Conservation (phyloP, 805 yeast genomes). For the Starmerella bacillaris region DNA sequence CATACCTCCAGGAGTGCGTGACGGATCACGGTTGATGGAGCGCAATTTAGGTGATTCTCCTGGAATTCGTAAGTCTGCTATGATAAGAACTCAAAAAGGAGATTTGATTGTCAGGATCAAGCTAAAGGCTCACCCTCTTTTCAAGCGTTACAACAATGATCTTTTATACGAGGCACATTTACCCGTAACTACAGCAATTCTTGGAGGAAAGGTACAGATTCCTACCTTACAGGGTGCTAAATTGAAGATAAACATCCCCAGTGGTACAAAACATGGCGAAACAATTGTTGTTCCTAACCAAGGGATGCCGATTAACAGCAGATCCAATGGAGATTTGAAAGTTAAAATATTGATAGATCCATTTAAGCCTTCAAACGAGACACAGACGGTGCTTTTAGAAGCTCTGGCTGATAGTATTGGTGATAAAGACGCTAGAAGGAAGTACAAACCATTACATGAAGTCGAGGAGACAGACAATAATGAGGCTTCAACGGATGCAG, state of each 20-base stretch:
- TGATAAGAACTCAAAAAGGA: constrained; percentile 56
- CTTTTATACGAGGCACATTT: constrained; percentile 48
- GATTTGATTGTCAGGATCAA: constrained; percentile 70
- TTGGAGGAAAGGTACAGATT: constrained; percentile 81
- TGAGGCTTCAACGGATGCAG: background rate
- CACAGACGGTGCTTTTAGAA: constrained; percentile 77
- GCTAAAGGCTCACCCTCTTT: constrained; percentile 56
- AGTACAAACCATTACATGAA: constrained; percentile 25
- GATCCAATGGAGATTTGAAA: constrained; percentile 61
- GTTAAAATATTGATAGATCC: constrained; percentile 57
- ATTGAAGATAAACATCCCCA: constrained; percentile 59
- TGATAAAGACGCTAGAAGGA: constrained; percentile 60
- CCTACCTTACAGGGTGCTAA: constrained; percentile 66
- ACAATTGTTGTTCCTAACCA: constrained; percentile 59
- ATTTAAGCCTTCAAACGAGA: constrained; percentile 56
- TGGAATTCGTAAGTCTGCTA: constrained; percentile 50
- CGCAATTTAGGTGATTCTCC: constrained; percentile 88
- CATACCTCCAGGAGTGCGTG: constrained; percentile 73
- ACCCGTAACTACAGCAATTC: constrained; percentile 87
- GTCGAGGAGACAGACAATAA: constrained; percentile 8
- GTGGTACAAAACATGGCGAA: constrained; percentile 69
- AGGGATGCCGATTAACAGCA: constrained; percentile 50
- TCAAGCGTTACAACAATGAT: constrained; percentile 48
- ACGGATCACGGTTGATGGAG: constrained; percentile 70
- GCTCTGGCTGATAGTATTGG: constrained; percentile 83